Evolutionary conservation across 2,329 filamentous ascomycete species (phyloP).

Genomic region (Curvularia lunata): DNA sequence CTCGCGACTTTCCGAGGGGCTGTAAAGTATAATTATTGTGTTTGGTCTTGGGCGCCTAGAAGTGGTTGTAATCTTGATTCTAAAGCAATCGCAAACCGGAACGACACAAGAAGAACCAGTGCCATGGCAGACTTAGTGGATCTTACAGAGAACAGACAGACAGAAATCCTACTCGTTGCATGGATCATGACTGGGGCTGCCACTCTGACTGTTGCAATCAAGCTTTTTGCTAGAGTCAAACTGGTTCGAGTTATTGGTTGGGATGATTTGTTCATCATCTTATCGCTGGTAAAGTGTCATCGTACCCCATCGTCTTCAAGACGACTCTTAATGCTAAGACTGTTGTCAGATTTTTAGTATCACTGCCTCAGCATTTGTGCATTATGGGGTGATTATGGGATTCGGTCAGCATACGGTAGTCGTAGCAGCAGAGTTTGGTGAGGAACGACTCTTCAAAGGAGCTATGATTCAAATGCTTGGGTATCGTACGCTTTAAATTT

Average conservation of each 20-base stretch:
- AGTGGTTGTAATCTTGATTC: not conserved
- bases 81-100: no score
- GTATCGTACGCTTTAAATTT: conserved; percentile 9
- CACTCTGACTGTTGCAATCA: conserved; percentile 8
- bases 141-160: conserved; percentile 7
- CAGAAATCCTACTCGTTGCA: conserved; percentile 13
- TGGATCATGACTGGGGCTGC: conserved; percentile 16
- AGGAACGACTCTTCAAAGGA: conserved; percentile 8
- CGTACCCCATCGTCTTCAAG: no score
- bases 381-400: conserved; percentile 13
- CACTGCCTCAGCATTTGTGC: conserved; percentile 10
- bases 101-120: not conserved
- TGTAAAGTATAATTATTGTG: no score
- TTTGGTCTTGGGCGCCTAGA: not conserved
- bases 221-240: conserved; percentile 13
- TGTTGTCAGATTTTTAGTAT: conserved; percentile 10
- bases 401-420: conserved; percentile 13
- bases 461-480: conserved; percentile 18
- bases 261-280: conserved; percentile 19
- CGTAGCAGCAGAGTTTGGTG: conserved; percentile 4
- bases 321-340: not conserved
- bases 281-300: conserved; percentile 8
- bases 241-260: conserved; percentile 13
- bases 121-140: not conserved
- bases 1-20: no score